A percentile compares a stretch with the other conserved stretches of the same genome.
phyloP scores from a whole-genome alignment of 495 filamentous ascomycete species.

The Penicillium salamii region DNA sequence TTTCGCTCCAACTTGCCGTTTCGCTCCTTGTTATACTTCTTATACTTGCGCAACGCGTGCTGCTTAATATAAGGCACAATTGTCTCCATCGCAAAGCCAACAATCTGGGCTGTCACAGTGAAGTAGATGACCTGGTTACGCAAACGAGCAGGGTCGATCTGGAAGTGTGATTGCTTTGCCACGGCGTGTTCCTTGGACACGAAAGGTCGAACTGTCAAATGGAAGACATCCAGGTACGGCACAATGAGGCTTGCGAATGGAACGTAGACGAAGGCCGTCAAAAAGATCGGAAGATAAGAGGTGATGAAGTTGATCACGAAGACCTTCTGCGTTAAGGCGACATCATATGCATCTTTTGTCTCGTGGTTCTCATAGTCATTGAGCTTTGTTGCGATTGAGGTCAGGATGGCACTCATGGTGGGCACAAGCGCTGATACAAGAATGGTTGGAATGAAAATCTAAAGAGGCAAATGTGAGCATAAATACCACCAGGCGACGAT shows the following conservation, averaged over 20 bases:
- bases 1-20: conserved; percentile 23
- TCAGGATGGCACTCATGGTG: conserved; percentile 72
- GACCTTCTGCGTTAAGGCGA: conserved; percentile 81
- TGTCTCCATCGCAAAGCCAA: conserved; percentile 82
- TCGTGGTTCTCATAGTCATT: conserved; percentile 93
- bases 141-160: conserved; percentile 79
- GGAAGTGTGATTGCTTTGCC: conserved; percentile 60
- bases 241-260: conserved; percentile 87
- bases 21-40: conserved; percentile 48
- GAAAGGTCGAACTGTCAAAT: conserved; percentile 70
- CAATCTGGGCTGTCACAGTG: conserved; percentile 90
- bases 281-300: conserved; percentile 86
- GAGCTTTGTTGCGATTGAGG: conserved; percentile 70
- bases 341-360: conserved; percentile 73
- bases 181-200: conserved; percentile 65
- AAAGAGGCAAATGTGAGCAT: background rate
- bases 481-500: background rate
- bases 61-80: conserved; percentile 84
- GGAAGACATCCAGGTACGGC: conserved; percentile 86
- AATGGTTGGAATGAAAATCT: conserved; percentile 87
- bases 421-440: conserved; percentile 80
- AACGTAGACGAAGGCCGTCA: conserved; percentile 96
- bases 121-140: conserved; percentile 96
- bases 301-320: conserved; percentile 98
- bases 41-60: conserved; percentile 66